Evolutionary conservation across 208 protist genomes (phyloP), one percentile per base, ranked within the genome.

Genomic region (Leishmania tarentolae): DNA sequence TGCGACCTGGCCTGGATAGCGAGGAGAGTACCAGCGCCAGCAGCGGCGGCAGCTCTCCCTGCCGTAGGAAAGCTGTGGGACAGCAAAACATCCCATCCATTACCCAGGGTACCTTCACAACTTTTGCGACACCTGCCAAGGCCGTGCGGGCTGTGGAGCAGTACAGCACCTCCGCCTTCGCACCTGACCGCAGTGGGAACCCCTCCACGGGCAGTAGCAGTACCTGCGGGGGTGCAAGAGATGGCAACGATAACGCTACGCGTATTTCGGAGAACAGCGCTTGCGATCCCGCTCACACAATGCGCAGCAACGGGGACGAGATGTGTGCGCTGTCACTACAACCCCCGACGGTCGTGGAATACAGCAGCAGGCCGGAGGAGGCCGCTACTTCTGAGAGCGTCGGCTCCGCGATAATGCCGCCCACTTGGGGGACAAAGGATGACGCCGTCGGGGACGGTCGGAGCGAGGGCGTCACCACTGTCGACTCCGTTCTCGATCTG

Each of bases 101-200:
- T 3, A 79, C 65, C 3, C 56, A 76, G 44, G 78, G 73, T 28
- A 76, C 78, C 53, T 61, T 66, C 42, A 80, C 44, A 4, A 61
- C 81, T 2, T 52, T 76, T 56, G 46, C 72, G 21, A 76, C 78
- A 2, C 73, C 82, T 50, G 44, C 63, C 9, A 66, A 82, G 37
- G 78, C 57, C n/a, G 65, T 72, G 15, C 78, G 80, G 66, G 78
- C 71, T n/a, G 82, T 73, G 56, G 82, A 52, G 52, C 37, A 42
- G 52, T 76, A 79, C 78, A 86, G 74, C 75, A 37, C 78, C 24
- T 86, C 82, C 13, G n/a, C 79, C 21, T 74, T 82, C 7, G 78
- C 78, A 50, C 82, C 82, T 42, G 82, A 69, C 28, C 82, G 70
- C 63, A 81, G 82, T n/a, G n/a, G n/a, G n/a, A n/a, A n/a, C n/a